Evolutionary conservation across 495 filamentous ascomycete genomes (phyloP).

Genomic region (Staphylotrichum tortipilum): DNA sequence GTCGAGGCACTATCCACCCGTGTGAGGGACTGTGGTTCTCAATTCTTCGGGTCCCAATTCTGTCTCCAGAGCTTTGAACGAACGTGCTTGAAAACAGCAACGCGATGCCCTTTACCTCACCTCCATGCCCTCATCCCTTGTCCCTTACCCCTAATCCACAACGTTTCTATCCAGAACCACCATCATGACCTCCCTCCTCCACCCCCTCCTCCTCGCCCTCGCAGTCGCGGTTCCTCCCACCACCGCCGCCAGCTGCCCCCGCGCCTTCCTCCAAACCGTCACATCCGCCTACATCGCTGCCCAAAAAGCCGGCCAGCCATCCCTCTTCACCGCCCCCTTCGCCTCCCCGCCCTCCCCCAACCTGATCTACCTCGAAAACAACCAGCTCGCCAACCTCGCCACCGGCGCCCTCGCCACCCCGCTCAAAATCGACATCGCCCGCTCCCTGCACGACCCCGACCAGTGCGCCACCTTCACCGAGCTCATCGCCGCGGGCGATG

Average conservation of each 20-base stretch:
- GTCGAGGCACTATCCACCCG: background rate
- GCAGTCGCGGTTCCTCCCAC: background rate
- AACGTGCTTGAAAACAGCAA: no score
- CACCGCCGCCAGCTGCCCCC: constrained; percentile 17
- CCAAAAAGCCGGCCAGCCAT: constrained; percentile 13
- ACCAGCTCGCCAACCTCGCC: constrained; percentile 25
- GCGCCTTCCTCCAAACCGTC: constrained; percentile 12
- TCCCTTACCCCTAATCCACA: no score
- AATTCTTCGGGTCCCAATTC: background rate
- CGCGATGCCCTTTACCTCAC: no score
- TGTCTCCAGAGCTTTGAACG: background rate
- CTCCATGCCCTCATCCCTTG: no score
- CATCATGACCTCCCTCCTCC: constrained; percentile 11
- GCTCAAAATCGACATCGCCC: constrained; percentile 34
- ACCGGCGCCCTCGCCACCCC: constrained; percentile 31
- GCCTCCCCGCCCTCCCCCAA: background rate
- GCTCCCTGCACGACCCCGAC: constrained; percentile 34
- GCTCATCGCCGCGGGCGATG: constrained; percentile 33
- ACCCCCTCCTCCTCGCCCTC: background rate
- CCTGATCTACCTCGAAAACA: constrained; percentile 25
- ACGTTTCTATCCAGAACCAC: no score
- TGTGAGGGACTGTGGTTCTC: background rate
- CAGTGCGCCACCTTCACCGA: constrained; percentile 42
- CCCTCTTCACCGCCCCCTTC: constrained; percentile 6
- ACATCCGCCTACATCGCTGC: constrained; percentile 17